Conservation (phyloP, 495 filamentous ascomycete genomes). For the Penicillium riverlandense region DNA sequence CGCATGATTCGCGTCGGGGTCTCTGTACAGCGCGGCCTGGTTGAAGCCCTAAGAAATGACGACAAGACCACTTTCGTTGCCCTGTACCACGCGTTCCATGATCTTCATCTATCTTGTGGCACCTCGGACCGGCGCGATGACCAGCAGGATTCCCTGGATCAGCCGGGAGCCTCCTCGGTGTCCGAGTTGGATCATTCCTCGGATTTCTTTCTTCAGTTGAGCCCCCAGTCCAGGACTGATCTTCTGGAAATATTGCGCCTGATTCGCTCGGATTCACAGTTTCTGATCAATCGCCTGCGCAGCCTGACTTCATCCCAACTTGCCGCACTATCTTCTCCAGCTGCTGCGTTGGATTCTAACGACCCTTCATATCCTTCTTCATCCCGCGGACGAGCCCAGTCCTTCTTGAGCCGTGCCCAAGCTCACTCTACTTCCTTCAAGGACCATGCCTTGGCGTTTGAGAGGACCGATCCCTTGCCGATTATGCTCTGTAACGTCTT, state of each 20-base stretch:
- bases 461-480: conserved; percentile 81
- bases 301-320: conserved; percentile 68
- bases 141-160: conserved; percentile 36
- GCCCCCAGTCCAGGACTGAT: conserved; percentile 62
- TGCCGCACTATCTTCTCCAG: conserved; percentile 62
- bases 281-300: conserved; percentile 72
- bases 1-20: conserved; percentile 73
- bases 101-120: conserved; percentile 80
- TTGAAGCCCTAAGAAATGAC: conserved; percentile 82
- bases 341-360: conserved; percentile 67
- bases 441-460: conserved; percentile 55
- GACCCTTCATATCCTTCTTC: conserved; percentile 76
- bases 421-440: conserved; percentile 46
- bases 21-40: conserved; percentile 71
- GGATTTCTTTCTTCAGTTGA: conserved; percentile 76
- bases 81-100: conserved; percentile 81
- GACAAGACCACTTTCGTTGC: conserved; percentile 83
- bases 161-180: conserved; percentile 22
- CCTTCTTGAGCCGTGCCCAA: conserved; percentile 49
- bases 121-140: conserved; percentile 43
- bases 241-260: conserved; percentile 73
- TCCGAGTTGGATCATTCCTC: conserved; percentile 37
- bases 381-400: conserved; percentile 50
- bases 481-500: conserved; percentile 82
- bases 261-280: conserved; percentile 79